Percentiles rank a stretch among this genome's conserved stretches.
Conservation (phyloP, 192 early-diverging fungal species). For the Coemansia pectinata region DNA sequence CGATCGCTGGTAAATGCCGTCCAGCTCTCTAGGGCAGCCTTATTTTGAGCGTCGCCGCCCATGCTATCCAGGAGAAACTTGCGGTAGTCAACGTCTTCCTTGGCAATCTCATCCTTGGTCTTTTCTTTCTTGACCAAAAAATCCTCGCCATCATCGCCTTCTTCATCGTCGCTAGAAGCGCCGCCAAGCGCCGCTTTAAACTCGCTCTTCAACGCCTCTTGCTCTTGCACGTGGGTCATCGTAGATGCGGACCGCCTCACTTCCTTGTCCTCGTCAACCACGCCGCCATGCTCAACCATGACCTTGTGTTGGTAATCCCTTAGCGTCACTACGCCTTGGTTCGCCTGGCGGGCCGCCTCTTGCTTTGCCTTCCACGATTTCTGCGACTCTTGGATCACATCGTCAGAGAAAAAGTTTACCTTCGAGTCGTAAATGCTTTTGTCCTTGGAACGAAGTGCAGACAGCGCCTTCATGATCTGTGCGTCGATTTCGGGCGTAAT, state of each 20-base stretch:
- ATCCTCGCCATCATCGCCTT: conserved; percentile 65
- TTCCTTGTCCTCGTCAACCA: conserved; percentile 49
- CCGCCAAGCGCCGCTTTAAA: conserved; percentile 66
- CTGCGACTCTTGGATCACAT: conserved; percentile 34
- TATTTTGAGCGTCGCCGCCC: conserved; percentile 24
- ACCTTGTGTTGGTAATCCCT: conserved; percentile 82
- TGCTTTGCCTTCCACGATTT: conserved; percentile 44
- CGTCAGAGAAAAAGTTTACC: conserved; percentile 73
- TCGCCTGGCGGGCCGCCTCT: conserved; percentile 21
- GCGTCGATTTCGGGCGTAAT: conserved; percentile 88
- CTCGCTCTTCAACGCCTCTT: conserved; percentile 72
- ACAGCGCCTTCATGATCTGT: conserved; percentile 92
- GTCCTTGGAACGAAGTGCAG: conserved; percentile 72
- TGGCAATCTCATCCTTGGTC: conserved; percentile 70
- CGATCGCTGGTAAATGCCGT: conserved; percentile 9
- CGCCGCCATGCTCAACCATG: conserved; percentile 53
- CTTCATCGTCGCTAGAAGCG: conserved; percentile 33
- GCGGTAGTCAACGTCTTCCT: conserved; percentile 89
- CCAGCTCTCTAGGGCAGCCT: conserved; percentile 32
- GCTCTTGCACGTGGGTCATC: conserved; percentile 81
- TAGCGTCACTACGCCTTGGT: conserved; percentile 59
- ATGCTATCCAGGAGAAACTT: conserved; percentile 85
- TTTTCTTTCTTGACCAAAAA: conserved; percentile 76
- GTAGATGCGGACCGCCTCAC: conserved; percentile 1
- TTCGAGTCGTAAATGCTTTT: conserved; percentile 80